Evolutionary conservation across 208 protist genomes (phyloP).

Genomic region (Leishmania martiniquensis): DNA sequence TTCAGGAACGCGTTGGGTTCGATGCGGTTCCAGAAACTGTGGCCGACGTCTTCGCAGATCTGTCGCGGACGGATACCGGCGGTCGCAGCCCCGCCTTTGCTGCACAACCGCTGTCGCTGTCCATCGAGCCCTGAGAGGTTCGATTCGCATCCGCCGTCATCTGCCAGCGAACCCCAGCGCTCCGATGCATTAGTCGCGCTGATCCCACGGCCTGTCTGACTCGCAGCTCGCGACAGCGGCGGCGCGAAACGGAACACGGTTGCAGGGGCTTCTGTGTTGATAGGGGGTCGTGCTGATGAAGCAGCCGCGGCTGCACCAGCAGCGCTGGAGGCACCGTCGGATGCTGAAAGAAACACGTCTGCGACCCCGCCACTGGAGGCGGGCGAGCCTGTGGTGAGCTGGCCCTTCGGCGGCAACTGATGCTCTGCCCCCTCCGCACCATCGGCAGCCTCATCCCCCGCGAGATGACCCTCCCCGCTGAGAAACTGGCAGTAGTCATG

Average conservation of each 20-base stretch:
- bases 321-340: background rate
- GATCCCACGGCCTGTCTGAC: background rate
- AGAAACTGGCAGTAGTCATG: constrained; percentile 16
- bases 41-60: constrained; percentile 1
- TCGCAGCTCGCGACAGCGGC: background rate
- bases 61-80: background rate
- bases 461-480: background rate
- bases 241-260: background rate
- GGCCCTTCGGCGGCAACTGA: background rate
- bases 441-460: background rate
- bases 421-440: background rate
- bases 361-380: background rate
- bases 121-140: background rate
- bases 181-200: background rate
- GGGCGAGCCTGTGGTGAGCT: background rate
- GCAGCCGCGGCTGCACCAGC: background rate
- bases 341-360: background rate
- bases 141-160: background rate
- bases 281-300: background rate
- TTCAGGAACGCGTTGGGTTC: background rate
- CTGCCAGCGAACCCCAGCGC: background rate
- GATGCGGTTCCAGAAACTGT: constrained; percentile 9
- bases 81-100: background rate
- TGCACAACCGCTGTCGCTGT: background rate
- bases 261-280: background rate